phyloP scores from a whole-genome alignment of 192 early-diverging fungal genomes.

The Coemansia sp. region DNA sequence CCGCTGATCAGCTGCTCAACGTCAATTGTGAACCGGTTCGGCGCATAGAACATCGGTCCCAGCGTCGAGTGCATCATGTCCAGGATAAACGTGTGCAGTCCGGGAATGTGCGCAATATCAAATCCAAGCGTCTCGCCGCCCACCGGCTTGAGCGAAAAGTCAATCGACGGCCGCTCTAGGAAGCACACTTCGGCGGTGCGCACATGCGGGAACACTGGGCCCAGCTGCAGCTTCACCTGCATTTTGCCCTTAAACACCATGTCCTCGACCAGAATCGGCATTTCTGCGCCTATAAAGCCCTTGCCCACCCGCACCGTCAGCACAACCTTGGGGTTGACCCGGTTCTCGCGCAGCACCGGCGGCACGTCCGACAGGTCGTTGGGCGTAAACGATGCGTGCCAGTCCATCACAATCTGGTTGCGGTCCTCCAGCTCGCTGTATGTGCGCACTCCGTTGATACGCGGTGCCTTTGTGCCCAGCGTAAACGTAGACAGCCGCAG shows the following conservation, averaged over 20 bases:
- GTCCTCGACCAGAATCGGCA: slow-evolving; percentile 84
- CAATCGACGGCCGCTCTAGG: slow-evolving; percentile 79
- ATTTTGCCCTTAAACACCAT: slow-evolving; percentile 79
- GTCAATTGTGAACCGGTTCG: slow-evolving; percentile 77
- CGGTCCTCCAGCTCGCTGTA: slow-evolving; percentile 69
- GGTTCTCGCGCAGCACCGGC: slow-evolving; percentile 62
- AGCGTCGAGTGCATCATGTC: slow-evolving; percentile 72
- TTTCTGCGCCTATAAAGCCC: slow-evolving; percentile 78
- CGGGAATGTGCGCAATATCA: slow-evolving; percentile 88
- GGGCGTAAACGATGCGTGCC: slow-evolving; percentile 81
- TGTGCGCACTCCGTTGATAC: slow-evolving; percentile 69
- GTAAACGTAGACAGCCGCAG: slow-evolving; percentile 73
- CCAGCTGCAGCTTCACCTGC: slow-evolving; percentile 80
- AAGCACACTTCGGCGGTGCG: slow-evolving; percentile 81
- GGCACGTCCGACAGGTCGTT: slow-evolving; percentile 77
- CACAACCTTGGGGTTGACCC: slow-evolving; percentile 85
- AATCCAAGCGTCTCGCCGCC: slow-evolving; percentile 80
- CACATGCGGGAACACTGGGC: slow-evolving; percentile 83
- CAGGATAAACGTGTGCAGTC: slow-evolving; percentile 73
- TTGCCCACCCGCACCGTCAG: slow-evolving; percentile 83
- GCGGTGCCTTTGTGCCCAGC: slow-evolving; percentile 74
- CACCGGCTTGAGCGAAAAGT: slow-evolving; percentile 89
- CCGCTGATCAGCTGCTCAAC: slow-evolving; percentile 76
- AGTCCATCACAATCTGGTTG: slow-evolving; percentile 86
- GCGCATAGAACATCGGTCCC: slow-evolving; percentile 81